Base-by-base conservation (phyloP, 1,139 yeast genomes). In the Debaryomyces robertsiae region DNA sequence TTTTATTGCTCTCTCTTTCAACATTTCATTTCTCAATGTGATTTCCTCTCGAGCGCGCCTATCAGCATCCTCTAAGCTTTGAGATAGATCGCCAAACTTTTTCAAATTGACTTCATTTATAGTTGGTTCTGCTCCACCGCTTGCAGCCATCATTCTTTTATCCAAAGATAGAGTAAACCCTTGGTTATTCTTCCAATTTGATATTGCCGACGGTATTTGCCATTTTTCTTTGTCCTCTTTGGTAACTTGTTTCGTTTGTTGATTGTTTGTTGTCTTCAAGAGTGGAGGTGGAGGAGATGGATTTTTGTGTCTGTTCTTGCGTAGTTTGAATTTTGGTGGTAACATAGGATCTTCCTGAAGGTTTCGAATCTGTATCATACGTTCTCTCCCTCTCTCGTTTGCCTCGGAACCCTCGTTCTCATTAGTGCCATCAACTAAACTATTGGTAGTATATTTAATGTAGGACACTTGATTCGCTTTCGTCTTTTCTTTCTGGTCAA, bases 101-200 rank as follows among this genome's bases (percentile, higher is more conserved):
- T 67, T 62, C 14, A 82, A 69, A 55, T 81, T 87, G 30, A 85
- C 65, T 14, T 65, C 65, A 35, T 48, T 60, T 3, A 50, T 46
- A 0, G 50, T 30, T 3, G 43, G 49, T 11, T 43, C 44, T 5
- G 55, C 39, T 2, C 63, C 67, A 1, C 80, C 81, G 46, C 76
- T 80, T 6, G 84, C 63, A 3, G 73, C 82, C 4, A 84, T 79
- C 47, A 85, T 69, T 45, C 98, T 69, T 55, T 86, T 85, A 42
- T 90, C 96, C 33, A 93, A 63, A 0, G 87, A 82, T 36, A 91
- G 84, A 1, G 96, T 82, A 58, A 83, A 90, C 3, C 98, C 98
- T 50, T 86, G 85, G 18, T 93, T 89, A 59, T 93, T 93, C 61
- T 91, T 91, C 98, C 98, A 93, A 60, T 89, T 90, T 1, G 98